These are phyloP conservation scores for Trypanosoma cruzi DNA, from an alignment of 208 protist species.

Conservation along the genomic window DNA sequence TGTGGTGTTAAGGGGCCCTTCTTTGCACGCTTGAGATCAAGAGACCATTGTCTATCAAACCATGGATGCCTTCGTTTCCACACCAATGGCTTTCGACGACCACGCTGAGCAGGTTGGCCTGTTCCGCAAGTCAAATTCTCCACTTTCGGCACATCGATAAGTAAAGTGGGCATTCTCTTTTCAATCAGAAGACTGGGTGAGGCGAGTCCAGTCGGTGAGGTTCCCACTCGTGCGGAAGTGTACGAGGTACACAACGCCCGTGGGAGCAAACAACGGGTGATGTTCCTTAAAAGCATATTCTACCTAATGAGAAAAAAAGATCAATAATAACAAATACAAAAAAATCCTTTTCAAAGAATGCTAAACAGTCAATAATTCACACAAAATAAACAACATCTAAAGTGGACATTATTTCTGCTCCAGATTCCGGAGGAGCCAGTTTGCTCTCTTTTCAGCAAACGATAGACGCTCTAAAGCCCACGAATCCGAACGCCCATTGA, in stretches of 20 bases:
- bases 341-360: slow-evolving; percentile 3
- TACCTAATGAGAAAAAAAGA: neutral
- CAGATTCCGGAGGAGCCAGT: no score
- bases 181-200: slow-evolving; percentile 12
- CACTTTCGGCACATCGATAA: slow-evolving; percentile 57
- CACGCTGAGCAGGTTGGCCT: slow-evolving; percentile 83
- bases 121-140: slow-evolving; percentile 68
- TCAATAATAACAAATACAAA: slow-evolving; percentile 25
- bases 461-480: no score
- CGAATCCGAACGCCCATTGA: no score
- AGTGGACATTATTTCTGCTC: neutral
- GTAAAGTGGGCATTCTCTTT: slow-evolving; percentile 75
- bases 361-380: neutral
- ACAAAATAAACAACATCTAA: slow-evolving; percentile 1
- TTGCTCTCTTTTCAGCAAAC: no score
- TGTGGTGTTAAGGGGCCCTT: slow-evolving; percentile 85
- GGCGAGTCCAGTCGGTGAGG: neutral
- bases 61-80: slow-evolving; percentile 93
- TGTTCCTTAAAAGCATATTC: slow-evolving; percentile 31
- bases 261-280: slow-evolving; percentile 43
- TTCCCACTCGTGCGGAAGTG: neutral
- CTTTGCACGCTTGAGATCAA: slow-evolving; percentile 76
- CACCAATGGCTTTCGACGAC: slow-evolving; percentile 75
- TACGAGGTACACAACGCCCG: slow-evolving; percentile 62
- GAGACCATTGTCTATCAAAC: slow-evolving; percentile 89